Conservation (phyloP, 2,329 filamentous ascomycete species). For the Cercospora citrullina region DNA sequence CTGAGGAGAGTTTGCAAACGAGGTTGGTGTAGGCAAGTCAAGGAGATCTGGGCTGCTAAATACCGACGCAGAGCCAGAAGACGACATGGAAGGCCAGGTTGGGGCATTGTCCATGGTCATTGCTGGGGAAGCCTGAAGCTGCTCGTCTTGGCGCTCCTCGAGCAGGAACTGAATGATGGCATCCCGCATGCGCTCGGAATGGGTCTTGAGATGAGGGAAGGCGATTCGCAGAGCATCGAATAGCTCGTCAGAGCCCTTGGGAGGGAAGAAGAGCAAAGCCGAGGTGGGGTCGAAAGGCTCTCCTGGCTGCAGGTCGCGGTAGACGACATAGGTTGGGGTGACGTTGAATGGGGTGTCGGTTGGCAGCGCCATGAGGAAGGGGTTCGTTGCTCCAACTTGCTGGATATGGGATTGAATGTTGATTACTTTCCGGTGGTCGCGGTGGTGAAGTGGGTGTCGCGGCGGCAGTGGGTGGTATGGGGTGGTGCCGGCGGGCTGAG, state of each 20-base stretch:
- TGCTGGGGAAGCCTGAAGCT: slow-evolving; percentile 28
- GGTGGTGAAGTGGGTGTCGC: background rate
- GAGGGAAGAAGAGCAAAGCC: slow-evolving; percentile 40
- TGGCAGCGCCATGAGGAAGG: slow-evolving; percentile 25
- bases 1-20: slow-evolving; percentile 33
- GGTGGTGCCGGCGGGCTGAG: background rate
- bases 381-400: background rate
- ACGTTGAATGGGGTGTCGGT: slow-evolving; percentile 19
- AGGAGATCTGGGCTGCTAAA: slow-evolving; percentile 38
- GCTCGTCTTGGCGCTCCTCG: slow-evolving; percentile 38
- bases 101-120: slow-evolving; percentile 25
- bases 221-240: slow-evolving; percentile 41
- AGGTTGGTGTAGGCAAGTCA: slow-evolving; percentile 33
- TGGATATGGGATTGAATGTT: background rate
- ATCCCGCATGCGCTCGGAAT: slow-evolving; percentile 44
- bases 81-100: slow-evolving; percentile 36
- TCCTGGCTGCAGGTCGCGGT: slow-evolving; percentile 36
- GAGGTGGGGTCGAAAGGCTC: slow-evolving; percentile 38
- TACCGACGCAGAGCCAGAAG: slow-evolving; percentile 30
- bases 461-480: slow-evolving; percentile 3
- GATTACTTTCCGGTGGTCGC: background rate
- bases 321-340: slow-evolving; percentile 37
- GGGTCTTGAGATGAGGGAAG: slow-evolving; percentile 39
- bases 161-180: slow-evolving; percentile 43
- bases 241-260: slow-evolving; percentile 43